These are phyloP conservation scores for Erysimum cheiri DNA, from an alignment of 441 rosid genomes.

Conservation along the genomic window DNA sequence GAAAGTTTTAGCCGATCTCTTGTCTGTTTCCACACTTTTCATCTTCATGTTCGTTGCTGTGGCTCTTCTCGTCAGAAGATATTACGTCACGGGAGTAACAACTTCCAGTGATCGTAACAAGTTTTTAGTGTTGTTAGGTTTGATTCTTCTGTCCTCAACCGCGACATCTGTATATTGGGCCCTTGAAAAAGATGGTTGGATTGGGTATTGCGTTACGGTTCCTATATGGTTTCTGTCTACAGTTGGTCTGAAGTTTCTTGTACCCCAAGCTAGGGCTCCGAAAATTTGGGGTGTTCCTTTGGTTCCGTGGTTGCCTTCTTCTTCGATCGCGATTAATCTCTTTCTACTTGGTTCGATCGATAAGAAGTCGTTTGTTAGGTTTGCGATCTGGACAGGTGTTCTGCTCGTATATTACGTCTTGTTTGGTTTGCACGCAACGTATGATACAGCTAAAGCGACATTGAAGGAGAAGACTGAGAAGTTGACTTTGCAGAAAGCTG, in stretches of 20 bases:
- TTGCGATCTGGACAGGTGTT: conserved; percentile 64
- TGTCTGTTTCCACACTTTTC: conserved; percentile 71
- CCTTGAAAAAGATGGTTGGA: conserved; percentile 50
- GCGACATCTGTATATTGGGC: conserved; percentile 67
- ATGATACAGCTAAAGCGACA: conserved; percentile 60
- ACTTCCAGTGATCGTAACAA: conserved; percentile 47
- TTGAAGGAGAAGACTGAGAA: conserved; percentile 35
- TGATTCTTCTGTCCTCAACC: conserved; percentile 59
- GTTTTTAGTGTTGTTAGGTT: conserved; percentile 48
- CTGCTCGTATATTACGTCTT: conserved; percentile 69
- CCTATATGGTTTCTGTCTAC: conserved; percentile 73
- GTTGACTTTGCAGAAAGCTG: conserved; percentile 47
- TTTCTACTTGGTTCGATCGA: conserved; percentile 80
- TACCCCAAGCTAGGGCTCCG: conserved; percentile 71
- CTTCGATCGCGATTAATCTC: conserved; percentile 66
- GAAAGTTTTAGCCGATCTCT: conserved; percentile 54
- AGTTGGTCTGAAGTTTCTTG: conserved; percentile 47
- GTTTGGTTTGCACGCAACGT: conserved; percentile 76
- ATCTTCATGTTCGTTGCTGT: conserved; percentile 79
- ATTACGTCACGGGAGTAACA: conserved; percentile 68
- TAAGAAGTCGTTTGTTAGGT: conserved; percentile 53
- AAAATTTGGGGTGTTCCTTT: conserved; percentile 79
- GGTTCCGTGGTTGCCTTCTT: conserved; percentile 84
- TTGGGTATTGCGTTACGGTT: conserved; percentile 58
- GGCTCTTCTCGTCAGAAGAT: conserved; percentile 73